Base-by-base conservation (phyloP, 805 yeast genomes). In the Sugiyamaella lignohabitans region DNA sequence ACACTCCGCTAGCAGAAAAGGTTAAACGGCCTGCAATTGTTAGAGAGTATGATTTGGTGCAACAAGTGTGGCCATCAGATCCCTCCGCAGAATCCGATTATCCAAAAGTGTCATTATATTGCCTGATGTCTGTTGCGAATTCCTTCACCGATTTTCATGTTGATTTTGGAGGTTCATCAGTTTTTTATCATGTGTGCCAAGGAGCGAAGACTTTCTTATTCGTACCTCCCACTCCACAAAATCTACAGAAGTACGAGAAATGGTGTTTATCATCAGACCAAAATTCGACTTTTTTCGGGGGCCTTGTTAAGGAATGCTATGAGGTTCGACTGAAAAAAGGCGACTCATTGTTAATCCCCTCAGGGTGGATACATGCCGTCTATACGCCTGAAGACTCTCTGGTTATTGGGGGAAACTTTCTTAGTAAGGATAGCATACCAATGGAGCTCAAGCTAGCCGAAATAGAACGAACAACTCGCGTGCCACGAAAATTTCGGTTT, bases 361-460 rank as follows among this genome's bases (percentile, higher is more conserved):
- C 93, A 37, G 95, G 96, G 0, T 88, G 95, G 94, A 87, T 88
- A 42, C 96, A 88, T 63, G 80, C 93, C 0, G 97, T 88, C 0
- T 79, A 79, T 58, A 87, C 96, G 0, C 91, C 95, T 0, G 66
- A 68, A 14, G 95, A 88, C 59, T 77, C 94, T 0, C 66, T 87
- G 2, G 87, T 88, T 2, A 76, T 88, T 46, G 96, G 96, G 2
- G 97, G 97, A 0, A 88, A 88, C 61, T 88, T 82, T 60, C 66
- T 88, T 22, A 86, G 94, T 0, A 59, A 79, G 36, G 65, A 76
- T 46, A 81, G 82, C 56, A 64, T 87, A 52, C 68, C 70, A 18
- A 80, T 73, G 53, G 95, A 88, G 59, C 59, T 86, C 34, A 68
- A 68, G 41, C 74, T 87, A 5, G 75, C 75, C 45, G 68, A 73